Evolutionary conservation across 345 rosid genomes (phyloP), one percentile per base, ranked within the genome.

Genomic region (Camelina hispida): DNA sequence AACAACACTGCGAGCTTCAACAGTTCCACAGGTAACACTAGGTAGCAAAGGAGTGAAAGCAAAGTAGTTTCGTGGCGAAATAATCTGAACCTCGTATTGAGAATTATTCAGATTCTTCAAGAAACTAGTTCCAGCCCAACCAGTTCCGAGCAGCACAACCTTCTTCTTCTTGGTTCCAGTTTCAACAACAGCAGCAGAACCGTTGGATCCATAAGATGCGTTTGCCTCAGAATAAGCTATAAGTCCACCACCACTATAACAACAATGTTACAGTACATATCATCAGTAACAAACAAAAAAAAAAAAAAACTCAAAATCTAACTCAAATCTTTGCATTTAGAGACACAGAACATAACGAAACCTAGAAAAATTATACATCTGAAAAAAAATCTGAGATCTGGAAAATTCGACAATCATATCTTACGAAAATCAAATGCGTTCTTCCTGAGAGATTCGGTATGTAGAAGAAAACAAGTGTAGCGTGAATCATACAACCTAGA

Each of bases 11-110:
- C 99, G 97, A 71, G 98, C 90, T 81, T 96, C 98, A 62, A 96
- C 98, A 16, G 97, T 96, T 46, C 98, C 99, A 58, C 94, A 88
- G 4, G 99, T 96, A 71, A 93, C 97, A 58, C 96, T 96, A 2
- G 99, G 98, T 18, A 96, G 76, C 89, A 96, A 77, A n/a, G 99
- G 98, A 71, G 99, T 95, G 85, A 95, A 95, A 2, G 97, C 93
- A 81, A 95, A 95, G 87, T 93, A 95, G 83, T 95, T 93, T 22
- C 98, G 90, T 71, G 99, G 99, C 2, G 99, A 95, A 58, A 93
- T 84, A 71, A 96, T 85, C 82, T 87, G 93, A 78, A 96, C 90
- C 70, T 96, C 97, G 46, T 93, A 96, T 0, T 71, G 63, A n/a
- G 96, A 75, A 71, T 81, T 76, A 56, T 89, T 75, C 42, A 96